phyloP scores from a whole-genome alignment of 2,329 filamentous ascomycete genomes.

The Apiospora phragmitis region DNA sequence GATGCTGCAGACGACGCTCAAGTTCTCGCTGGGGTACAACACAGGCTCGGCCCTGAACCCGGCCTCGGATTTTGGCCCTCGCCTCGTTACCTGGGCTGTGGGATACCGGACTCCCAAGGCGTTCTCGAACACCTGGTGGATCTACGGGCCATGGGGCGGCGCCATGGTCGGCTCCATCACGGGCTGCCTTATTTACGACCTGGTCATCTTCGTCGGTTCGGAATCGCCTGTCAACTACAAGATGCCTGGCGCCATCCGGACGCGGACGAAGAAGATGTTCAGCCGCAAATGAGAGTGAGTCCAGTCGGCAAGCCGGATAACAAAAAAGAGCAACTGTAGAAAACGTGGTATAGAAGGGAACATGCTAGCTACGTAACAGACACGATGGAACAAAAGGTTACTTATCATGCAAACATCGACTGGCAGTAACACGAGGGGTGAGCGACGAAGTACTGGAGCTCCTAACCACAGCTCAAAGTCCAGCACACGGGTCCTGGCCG shows the following conservation, averaged over 20 bases:
- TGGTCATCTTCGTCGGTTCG: conserved; percentile 31
- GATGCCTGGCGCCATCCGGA: conserved; percentile 8
- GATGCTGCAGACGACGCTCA: conserved; percentile 35
- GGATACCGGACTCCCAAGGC: conserved; percentile 19
- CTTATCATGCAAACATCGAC: not conserved
- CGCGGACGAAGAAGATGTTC: not conserved
- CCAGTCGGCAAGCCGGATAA: not conserved
- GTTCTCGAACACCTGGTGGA: conserved; percentile 33
- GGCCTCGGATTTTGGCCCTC: conserved; percentile 37
- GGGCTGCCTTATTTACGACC: conserved; percentile 32
- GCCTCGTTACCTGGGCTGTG: conserved; percentile 7
- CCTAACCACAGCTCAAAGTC: no score
- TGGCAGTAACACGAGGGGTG: not conserved
- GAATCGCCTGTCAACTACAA: conserved; percentile 30
- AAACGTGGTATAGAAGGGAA: not conserved
- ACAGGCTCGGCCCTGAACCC: conserved; percentile 39
- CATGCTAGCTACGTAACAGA: not conserved
- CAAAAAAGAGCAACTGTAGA: not conserved
- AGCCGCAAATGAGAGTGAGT: not conserved
- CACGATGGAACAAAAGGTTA: not conserved
- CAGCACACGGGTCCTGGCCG: not conserved
- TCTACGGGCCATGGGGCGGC: conserved; percentile 29
- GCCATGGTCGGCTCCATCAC: conserved; percentile 28
- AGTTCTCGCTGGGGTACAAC: conserved; percentile 38
- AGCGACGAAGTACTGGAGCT: no score